A percentile compares a stretch with the other conserved stretches of the same genome.
Evolutionary conservation across 148 eudicot species (phyloP).

Genomic region (Chenopodium formosanum): DNA sequence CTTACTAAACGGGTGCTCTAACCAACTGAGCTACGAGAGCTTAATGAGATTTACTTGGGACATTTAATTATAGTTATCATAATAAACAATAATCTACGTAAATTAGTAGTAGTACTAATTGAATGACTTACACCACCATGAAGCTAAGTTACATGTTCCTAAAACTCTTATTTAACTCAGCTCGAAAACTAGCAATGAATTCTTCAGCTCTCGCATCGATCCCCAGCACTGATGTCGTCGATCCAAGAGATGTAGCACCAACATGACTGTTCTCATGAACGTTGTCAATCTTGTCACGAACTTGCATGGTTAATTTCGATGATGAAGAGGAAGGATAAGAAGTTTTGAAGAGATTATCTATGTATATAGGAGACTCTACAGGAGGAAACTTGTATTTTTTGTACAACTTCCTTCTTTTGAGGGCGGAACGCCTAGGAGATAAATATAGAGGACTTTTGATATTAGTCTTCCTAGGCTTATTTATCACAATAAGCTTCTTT

Average conservation of each 20-base stretch:
- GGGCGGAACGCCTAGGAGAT: neutral
- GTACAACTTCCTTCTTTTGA: neutral
- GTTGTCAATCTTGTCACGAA: neutral
- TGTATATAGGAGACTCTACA: neutral
- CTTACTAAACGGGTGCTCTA: slow-evolving; percentile 28
- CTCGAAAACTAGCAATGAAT: slow-evolving; percentile 18
- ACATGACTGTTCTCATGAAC: neutral
- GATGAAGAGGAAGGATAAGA: neutral
- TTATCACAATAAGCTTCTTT: neutral
- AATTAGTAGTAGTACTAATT: no score
- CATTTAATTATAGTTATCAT: no score
- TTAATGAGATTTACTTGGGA: neutral
- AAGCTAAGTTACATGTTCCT: neutral
- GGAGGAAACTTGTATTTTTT: neutral
- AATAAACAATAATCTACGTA: no score
- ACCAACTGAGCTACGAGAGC: slow-evolving; percentile 29
- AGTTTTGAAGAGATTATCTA: slow-evolving; percentile 10
- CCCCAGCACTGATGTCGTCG: neutral
- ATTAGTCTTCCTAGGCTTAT: neutral
- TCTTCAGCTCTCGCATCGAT: slow-evolving; percentile 17
- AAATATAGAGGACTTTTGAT: neutral
- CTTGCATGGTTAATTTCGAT: neutral
- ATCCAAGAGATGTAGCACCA: neutral
- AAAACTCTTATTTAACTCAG: slow-evolving; percentile 3
- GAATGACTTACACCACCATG: neutral